These are phyloP conservation scores for Citrus medica DNA, from an alignment of 345 rosid species.

Conservation along the genomic window DNA sequence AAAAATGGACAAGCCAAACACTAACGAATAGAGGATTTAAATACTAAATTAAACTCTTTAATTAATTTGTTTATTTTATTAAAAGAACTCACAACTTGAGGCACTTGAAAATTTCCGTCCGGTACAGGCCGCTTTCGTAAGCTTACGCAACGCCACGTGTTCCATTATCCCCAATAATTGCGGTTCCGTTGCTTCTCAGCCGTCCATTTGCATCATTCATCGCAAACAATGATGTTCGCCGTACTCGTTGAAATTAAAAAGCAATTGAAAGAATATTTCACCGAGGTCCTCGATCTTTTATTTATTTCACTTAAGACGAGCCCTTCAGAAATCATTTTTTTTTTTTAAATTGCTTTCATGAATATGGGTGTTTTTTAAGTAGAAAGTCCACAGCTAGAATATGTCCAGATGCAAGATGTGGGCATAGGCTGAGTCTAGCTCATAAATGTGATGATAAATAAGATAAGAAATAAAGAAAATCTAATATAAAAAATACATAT, in stretches of 20 bases:
- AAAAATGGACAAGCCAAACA: too few relatives aligned
- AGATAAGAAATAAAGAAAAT: too few relatives aligned
- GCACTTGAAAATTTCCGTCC: conserved; percentile 20
- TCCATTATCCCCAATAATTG: conserved; percentile 8
- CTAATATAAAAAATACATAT: too few relatives aligned
- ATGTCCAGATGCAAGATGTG: too few relatives aligned
- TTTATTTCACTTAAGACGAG: not conserved
- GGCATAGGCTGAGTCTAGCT: too few relatives aligned
- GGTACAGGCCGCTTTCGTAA: not conserved
- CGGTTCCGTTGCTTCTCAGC: not conserved
- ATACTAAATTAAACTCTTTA: too few relatives aligned
- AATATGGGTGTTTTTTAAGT: too few relatives aligned
- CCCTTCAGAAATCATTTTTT: not conserved
- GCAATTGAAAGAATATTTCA: not conserved
- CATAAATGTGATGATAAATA: too few relatives aligned
- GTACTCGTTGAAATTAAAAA: conserved; percentile 4
- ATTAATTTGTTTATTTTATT: too few relatives aligned
- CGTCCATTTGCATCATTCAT: conserved; percentile 10
- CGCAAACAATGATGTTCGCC: not conserved
- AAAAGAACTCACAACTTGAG: not conserved
- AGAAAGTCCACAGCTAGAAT: too few relatives aligned
- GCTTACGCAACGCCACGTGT: conserved; percentile 5
- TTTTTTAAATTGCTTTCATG: too few relatives aligned
- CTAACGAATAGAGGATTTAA: too few relatives aligned
- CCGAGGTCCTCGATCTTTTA: not conserved